phyloP scores from a whole-genome alignment of 495 filamentous ascomycete genomes.

The Trichocladium antarcticum region DNA sequence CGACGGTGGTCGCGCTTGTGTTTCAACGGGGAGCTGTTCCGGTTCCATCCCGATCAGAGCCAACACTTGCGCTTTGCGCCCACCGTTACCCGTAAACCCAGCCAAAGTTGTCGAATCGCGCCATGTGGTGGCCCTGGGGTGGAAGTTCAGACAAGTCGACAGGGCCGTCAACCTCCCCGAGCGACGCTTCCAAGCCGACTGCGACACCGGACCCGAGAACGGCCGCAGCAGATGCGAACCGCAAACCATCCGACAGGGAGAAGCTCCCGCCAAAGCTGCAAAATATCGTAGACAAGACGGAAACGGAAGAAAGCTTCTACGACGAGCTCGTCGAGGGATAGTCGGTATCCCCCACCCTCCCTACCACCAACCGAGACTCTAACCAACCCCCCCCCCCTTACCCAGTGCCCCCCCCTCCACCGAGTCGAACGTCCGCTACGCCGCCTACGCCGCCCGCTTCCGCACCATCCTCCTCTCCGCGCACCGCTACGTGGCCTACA shows the following conservation, averaged over 20 bases:
- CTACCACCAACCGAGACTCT: neutral
- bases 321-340: constrained; percentile 67
- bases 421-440: constrained; percentile 76
- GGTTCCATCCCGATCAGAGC: no score
- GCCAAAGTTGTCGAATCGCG: neutral
- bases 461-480: constrained; percentile 83
- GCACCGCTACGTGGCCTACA: constrained; percentile 96
- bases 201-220: constrained; percentile 11
- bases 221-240: constrained; percentile 19
- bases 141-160: constrained; percentile 32
- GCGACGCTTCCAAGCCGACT: constrained; percentile 20
- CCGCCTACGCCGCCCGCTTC: constrained; percentile 76
- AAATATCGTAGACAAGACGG: constrained; percentile 50
- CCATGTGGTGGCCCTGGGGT: constrained; percentile 32
- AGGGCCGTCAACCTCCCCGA: neutral
- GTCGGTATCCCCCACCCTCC: constrained; percentile 44
- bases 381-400: constrained; percentile 9
- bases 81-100: no score
- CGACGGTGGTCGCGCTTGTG: no score
- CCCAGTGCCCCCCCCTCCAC: constrained; percentile 67
- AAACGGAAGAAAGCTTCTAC: constrained; percentile 67
- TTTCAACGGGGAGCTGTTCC: no score
- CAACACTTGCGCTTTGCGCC: no score
- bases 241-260: constrained; percentile 44
- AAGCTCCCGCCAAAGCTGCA: constrained; percentile 61